Conservation (phyloP, 148 eudicot genomes). For the Camellia sinensis region DNA sequence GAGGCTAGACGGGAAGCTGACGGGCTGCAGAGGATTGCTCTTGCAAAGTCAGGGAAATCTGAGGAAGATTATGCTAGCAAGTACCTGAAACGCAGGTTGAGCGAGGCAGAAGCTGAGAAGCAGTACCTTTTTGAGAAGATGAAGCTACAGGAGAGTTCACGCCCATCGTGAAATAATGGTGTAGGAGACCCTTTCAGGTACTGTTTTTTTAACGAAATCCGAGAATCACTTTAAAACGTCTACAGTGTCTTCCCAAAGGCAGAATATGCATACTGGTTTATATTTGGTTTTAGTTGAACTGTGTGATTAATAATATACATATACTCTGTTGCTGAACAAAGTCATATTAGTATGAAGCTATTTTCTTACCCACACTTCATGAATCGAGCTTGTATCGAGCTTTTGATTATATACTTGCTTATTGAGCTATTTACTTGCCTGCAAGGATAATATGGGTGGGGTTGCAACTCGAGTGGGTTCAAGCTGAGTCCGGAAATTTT, state of each 20-base stretch:
- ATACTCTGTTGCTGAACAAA: no score
- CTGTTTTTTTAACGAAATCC: slow-evolving; percentile 32
- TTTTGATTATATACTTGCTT: no score
- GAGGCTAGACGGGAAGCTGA: slow-evolving; percentile 61
- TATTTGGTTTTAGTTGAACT: no score
- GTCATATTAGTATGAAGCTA: no score
- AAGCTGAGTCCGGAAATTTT: no score
- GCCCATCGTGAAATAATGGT: slow-evolving; percentile 25
- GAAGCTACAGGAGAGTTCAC: slow-evolving; percentile 51
- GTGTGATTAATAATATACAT: no score
- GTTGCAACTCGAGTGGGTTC: no score
- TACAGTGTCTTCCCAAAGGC: slow-evolving; percentile 28
- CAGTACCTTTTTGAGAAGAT: slow-evolving; percentile 53
- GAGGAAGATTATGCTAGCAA: slow-evolving; percentile 50
- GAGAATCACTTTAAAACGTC: slow-evolving; percentile 36
- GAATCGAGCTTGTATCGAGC: no score
- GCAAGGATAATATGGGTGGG: no score
- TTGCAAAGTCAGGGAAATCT: slow-evolving; percentile 53
- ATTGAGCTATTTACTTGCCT: no score
- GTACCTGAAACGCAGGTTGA: slow-evolving; percentile 53
- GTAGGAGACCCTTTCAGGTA: slow-evolving; percentile 34
- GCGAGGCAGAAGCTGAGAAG: slow-evolving; percentile 60
- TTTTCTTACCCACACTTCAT: no score
- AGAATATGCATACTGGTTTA: slow-evolving; percentile 14
- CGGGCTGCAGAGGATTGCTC: slow-evolving; percentile 53